Evolutionary conservation across 2,329 filamentous ascomycete species (phyloP).

Genomic region (Mariannaea elegans): DNA sequence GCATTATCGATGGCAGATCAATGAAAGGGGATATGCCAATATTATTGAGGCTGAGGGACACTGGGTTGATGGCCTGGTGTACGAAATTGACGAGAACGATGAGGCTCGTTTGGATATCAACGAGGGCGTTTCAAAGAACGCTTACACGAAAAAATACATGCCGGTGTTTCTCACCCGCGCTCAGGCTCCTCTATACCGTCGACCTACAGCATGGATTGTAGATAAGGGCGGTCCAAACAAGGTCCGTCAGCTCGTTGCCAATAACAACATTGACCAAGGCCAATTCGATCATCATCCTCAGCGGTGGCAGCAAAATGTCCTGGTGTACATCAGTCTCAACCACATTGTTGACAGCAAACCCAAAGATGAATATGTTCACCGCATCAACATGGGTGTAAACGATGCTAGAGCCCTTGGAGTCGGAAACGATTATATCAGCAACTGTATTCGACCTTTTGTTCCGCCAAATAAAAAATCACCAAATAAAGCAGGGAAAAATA

Average conservation of each 20-base stretch:
- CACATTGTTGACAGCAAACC: constrained; percentile 46
- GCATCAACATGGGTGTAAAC: constrained; percentile 49
- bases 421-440: constrained; percentile 47
- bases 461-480: constrained; percentile 36
- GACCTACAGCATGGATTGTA: constrained; percentile 50
- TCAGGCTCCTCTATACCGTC: constrained; percentile 45
- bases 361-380: constrained; percentile 51
- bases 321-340: constrained; percentile 51
- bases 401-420: constrained; percentile 49
- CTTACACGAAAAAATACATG: constrained; percentile 49
- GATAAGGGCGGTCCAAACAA: constrained; percentile 45
- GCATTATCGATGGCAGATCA: constrained; percentile 56
- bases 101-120: constrained; percentile 51
- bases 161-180: constrained; percentile 46
- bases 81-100: constrained; percentile 48
- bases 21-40: constrained; percentile 57
- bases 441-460: constrained; percentile 49
- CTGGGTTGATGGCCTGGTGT: constrained; percentile 54
- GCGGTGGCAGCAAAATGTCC: constrained; percentile 43
- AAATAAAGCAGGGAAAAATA: constrained; percentile 13
- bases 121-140: constrained; percentile 51
- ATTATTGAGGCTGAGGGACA: constrained; percentile 46
- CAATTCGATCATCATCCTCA: constrained; percentile 30
- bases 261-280: constrained; percentile 25
- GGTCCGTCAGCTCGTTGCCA: constrained; percentile 36